Conservation (phyloP, 2,329 filamentous ascomycete species). For the Lachnellula occidentalis region DNA sequence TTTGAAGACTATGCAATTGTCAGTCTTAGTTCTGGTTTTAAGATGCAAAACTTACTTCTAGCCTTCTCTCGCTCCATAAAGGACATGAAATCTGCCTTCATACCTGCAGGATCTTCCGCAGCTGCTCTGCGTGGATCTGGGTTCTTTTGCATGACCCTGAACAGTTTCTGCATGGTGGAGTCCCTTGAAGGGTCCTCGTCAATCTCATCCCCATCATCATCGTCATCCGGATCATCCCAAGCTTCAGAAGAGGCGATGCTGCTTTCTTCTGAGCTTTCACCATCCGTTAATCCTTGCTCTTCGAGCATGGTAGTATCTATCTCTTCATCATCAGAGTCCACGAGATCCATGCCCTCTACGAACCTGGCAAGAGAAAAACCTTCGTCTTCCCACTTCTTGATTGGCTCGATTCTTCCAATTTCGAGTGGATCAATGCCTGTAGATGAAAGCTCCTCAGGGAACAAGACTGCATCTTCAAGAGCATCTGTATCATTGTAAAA, state of each 20-base stretch:
- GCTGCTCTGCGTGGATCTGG: not conserved
- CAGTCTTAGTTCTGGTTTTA: not conserved
- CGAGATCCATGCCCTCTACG: constrained; percentile 4
- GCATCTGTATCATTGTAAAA: constrained; percentile 37
- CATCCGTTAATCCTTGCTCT: not conserved
- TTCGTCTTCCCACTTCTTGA: constrained; percentile 8
- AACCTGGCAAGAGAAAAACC: constrained; percentile 12
- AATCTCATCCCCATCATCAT: constrained; percentile 2
- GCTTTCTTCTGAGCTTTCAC: not conserved
- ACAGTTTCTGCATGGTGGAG: not conserved
- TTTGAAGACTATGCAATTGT: constrained; percentile 31
- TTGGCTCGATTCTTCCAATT: constrained; percentile 9
- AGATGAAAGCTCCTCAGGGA: constrained; percentile 31
- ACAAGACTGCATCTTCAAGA: constrained; percentile 37
- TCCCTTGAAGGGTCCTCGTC: not conserved
- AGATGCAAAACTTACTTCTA: constrained; percentile 16
- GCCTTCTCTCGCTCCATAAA: constrained; percentile 33
- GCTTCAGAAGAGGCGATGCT: not conserved
- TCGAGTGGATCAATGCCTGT: not conserved
- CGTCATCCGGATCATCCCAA: not conserved
- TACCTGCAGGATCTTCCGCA: not conserved
- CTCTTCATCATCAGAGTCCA: constrained; percentile 1
- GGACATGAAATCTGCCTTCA: constrained; percentile 25
- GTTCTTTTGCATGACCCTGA: not conserved
- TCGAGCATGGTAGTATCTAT: not conserved